A percentile compares a stretch with the other conserved stretches of the same genome.
Evolutionary conservation across 2,329 filamentous ascomycete genomes (phyloP).

Genomic region (Myriangium duriaei): DNA sequence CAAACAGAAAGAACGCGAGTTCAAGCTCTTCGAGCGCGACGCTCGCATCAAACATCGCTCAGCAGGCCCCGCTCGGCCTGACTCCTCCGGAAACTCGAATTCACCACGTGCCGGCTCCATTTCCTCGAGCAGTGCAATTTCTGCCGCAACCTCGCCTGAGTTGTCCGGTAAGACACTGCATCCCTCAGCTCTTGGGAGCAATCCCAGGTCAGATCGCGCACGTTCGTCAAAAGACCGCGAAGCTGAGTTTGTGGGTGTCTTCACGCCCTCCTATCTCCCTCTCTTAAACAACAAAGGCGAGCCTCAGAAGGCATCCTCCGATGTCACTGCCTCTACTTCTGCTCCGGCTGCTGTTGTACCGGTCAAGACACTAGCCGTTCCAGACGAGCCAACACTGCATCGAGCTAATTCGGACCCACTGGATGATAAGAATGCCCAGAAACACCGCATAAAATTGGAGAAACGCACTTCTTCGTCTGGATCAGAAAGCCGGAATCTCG

Average conservation of each 20-base stretch:
- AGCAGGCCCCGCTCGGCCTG: not conserved
- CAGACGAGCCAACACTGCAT: constrained; percentile 9
- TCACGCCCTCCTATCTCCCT: constrained; percentile 25
- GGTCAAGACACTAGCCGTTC: constrained; percentile 2
- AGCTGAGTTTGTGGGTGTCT: constrained; percentile 24
- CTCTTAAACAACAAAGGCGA: constrained; percentile 18
- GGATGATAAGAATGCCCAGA: constrained; percentile 15
- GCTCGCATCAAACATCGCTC: constrained; percentile 14
- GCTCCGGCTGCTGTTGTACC: not conserved
- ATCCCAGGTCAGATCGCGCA: not conserved
- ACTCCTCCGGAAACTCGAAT: not conserved
- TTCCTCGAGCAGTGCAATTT: not conserved
- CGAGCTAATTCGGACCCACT: constrained; percentile 20
- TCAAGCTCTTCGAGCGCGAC: constrained; percentile 24
- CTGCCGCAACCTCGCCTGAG: not conserved
- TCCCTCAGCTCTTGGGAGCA: not conserved
- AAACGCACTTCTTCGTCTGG: constrained; percentile 24
- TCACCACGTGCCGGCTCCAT: not conserved
- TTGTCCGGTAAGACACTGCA: not conserved
- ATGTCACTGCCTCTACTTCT: not conserved
- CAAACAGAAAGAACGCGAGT: constrained; percentile 25
- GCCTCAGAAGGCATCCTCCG: constrained; percentile 4
- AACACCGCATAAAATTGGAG: constrained; percentile 21
- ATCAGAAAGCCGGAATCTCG: constrained; percentile 22
- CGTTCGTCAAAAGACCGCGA: constrained; percentile 14